A percentile compares a stretch with the other conserved stretches of the same genome.
These are phyloP conservation scores for Monosporascus sp. DNA, from an alignment of 2,329 filamentous ascomycete species.

Conservation along the genomic window DNA sequence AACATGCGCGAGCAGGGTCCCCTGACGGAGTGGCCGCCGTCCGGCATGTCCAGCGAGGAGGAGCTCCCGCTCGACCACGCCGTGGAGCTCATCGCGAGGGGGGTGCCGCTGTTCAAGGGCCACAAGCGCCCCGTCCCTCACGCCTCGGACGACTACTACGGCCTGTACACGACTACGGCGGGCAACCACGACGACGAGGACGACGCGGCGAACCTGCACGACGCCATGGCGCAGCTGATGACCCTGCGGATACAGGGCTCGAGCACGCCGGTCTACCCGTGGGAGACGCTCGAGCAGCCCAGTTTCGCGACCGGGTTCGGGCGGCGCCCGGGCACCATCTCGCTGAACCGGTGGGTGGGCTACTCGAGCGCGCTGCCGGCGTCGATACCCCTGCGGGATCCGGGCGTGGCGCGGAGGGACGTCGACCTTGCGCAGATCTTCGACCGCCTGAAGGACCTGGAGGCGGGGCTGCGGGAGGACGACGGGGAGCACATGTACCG, in stretches of 20 bases:
- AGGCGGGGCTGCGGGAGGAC: slow-evolving; percentile 41
- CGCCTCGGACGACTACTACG: slow-evolving; percentile 49
- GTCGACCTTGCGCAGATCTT: slow-evolving; percentile 54
- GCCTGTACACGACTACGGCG: slow-evolving; percentile 47
- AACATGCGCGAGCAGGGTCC: slow-evolving; percentile 28
- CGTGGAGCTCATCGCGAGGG: slow-evolving; percentile 52
- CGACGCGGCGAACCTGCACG: slow-evolving; percentile 46
- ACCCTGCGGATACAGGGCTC: slow-evolving; percentile 44
- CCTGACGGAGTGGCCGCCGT: slow-evolving; percentile 53
- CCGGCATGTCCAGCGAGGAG: slow-evolving; percentile 41
- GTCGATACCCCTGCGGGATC: slow-evolving; percentile 51
- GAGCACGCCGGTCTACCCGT: slow-evolving; percentile 43
- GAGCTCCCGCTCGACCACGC: slow-evolving; percentile 50
- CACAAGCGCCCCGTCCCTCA: slow-evolving; percentile 50
- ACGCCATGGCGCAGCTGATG: slow-evolving; percentile 55
- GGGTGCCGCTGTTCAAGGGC: slow-evolving; percentile 52
- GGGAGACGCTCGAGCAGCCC: slow-evolving; percentile 70
- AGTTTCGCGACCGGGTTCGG: slow-evolving; percentile 66
- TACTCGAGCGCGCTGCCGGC: slow-evolving; percentile 53
- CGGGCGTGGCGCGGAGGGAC: slow-evolving; percentile 54
- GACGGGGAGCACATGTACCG: slow-evolving; percentile 54
- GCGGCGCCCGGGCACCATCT: slow-evolving; percentile 62
- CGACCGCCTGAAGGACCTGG: slow-evolving; percentile 53
- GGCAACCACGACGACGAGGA: slow-evolving; percentile 35
- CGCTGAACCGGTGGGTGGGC: slow-evolving; percentile 64